Base-by-base conservation (phyloP, 257 asterid genomes). In the Pogostemon cablin region DNA sequence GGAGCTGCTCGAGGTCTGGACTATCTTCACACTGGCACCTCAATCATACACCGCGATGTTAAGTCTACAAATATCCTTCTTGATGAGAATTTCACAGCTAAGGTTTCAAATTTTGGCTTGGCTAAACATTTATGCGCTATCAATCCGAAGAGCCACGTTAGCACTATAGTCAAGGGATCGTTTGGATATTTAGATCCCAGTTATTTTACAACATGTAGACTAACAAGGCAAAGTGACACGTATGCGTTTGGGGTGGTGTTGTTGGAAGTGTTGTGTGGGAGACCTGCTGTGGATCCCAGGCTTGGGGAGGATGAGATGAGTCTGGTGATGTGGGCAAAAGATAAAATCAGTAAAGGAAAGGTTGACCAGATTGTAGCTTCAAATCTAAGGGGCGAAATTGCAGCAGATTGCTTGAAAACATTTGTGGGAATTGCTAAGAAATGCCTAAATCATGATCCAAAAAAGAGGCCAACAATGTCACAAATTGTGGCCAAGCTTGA, bases 301-400 rank as follows among this genome's bases (percentile, higher is more conserved):
- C 50, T 12, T 15, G 7, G 40, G 7, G 6, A 40, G 3, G 43
- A 40, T 40, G 43, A 40, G 43, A 40, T 6, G 43, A 40, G 6
- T 4, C 43, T 40, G 48, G 8, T 5, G 0, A 10, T 2, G 8
- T 70, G 6, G 43, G 43, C 43, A 1, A 3, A 40, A 40, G 43
- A 70, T 8, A 69, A 46, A 8, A 70, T 70, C 1, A 58, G 67
- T 5, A 9, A 12, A 9, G 75, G 75, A 40, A 40, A 40, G 2
- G 43, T 40, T 40, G 43, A 40, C 43, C 6, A 40, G 43, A 40
- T 40, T 40, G 43, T 40, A 40, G 43, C 43, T 40, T 40, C 4
- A 40, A 59, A 72, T 80, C 25, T 85, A 72, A 52, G 56, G 56
- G 57, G 20, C 0, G 57, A 69, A 25, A 57, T 70, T 11, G 44